Evolutionary conservation across 352 stramenopile species (phyloP).

Genomic region (Phytophthora pistaciae): DNA sequence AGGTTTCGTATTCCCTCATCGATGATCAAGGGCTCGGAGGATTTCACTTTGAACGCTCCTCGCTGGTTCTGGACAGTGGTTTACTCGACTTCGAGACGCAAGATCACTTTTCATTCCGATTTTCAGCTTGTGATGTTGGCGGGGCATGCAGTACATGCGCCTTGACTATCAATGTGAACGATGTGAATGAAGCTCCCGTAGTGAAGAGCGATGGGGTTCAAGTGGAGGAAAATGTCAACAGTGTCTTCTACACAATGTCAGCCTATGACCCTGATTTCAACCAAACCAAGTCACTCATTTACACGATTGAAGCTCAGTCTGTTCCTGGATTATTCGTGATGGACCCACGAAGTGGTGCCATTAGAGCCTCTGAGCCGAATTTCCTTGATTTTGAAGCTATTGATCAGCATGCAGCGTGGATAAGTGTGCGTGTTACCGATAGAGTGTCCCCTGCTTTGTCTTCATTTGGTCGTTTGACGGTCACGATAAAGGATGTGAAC

Average conservation of each 20-base stretch:
- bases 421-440: slow-evolving; percentile 66
- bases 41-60: slow-evolving; percentile 28
- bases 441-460: slow-evolving; percentile 43
- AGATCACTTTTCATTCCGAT: slow-evolving; percentile 16
- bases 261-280: slow-evolving; percentile 50
- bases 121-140: slow-evolving; percentile 24
- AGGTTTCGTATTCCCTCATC: slow-evolving; percentile 12
- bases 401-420: slow-evolving; percentile 44
- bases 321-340: slow-evolving; percentile 40
- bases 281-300: slow-evolving; percentile 40
- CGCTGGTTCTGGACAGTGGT: slow-evolving; percentile 6
- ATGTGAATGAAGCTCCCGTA: slow-evolving; percentile 36
- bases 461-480: slow-evolving; percentile 28
- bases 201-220: slow-evolving; percentile 24
- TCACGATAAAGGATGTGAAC: slow-evolving; percentile 32
- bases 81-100: slow-evolving; percentile 25
- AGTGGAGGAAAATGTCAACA: slow-evolving; percentile 47
- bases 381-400: slow-evolving; percentile 55
- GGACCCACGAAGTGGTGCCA: slow-evolving; percentile 9
- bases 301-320: slow-evolving; percentile 57
- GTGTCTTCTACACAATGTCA: slow-evolving; percentile 41
- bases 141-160: slow-evolving; percentile 22
- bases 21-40: slow-evolving; percentile 2
- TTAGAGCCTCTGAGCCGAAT: slow-evolving; percentile 7
- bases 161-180: slow-evolving; percentile 18